Evolutionary conservation across 108 stramenopile genomes (phyloP).

Genomic region (Fragilariopsis cylindrus): DNA sequence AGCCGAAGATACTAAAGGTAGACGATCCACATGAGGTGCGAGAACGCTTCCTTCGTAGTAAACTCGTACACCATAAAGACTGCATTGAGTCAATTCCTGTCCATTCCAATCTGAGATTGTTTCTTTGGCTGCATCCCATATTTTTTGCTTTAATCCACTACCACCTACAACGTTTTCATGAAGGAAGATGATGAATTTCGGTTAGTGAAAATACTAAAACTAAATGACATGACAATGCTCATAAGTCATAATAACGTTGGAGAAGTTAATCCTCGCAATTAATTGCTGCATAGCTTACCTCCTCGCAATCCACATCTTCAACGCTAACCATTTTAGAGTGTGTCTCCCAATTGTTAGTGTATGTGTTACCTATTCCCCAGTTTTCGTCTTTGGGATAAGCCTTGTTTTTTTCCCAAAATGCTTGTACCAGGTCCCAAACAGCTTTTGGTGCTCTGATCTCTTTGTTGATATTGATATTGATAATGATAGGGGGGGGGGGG

Average conservation of each 20-base stretch:
- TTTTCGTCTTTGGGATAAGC: conserved; percentile 41
- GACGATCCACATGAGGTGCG: conserved; percentile 84
- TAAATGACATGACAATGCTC: too few species aligned
- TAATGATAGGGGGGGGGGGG: background rate
- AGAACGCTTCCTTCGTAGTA: conserved; percentile 70
- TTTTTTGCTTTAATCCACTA: conserved; percentile 49
- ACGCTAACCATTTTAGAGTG: conserved; percentile 73
- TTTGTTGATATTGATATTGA: conserved; percentile 3
- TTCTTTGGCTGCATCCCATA: conserved; percentile 73
- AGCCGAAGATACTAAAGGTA: conserved; percentile 83
- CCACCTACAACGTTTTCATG: conserved; percentile 29
- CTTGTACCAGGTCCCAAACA: conserved; percentile 57
- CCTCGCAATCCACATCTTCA: conserved; percentile 61
- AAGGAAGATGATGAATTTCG: background rate
- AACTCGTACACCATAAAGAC: conserved; percentile 81
- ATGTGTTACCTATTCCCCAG: conserved; percentile 73
- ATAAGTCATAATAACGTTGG: too few species aligned
- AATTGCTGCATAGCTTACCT: background rate
- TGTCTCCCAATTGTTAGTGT: conserved; percentile 76
- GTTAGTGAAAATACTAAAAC: background rate
- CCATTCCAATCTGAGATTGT: conserved; percentile 90
- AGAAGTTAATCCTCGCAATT: too few species aligned
- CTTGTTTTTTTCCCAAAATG: conserved; percentile 75
- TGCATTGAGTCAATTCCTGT: conserved; percentile 71
- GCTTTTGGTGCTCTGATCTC: conserved; percentile 61